phyloP scores from a whole-genome alignment of 2,329 filamentous ascomycete species.

The Verticillium isaacii region DNA sequence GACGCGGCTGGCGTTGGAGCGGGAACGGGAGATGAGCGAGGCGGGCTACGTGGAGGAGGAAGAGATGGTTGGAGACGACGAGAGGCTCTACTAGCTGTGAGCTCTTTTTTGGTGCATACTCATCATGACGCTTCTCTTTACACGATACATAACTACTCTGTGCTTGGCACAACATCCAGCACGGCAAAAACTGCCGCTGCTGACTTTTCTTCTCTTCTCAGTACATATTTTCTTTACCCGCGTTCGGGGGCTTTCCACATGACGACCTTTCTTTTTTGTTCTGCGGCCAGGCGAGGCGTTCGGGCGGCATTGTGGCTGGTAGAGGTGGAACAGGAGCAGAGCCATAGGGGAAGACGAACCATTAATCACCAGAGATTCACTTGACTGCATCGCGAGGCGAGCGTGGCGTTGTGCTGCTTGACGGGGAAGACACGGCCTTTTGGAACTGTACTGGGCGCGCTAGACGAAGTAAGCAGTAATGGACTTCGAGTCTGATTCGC shows the following conservation, averaged over 20 bases:
- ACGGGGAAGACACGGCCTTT: not conserved
- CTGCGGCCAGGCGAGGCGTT: not conserved
- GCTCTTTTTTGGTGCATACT: not conserved
- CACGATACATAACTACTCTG: not conserved
- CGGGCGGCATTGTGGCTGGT: not conserved
- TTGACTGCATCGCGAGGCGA: not conserved
- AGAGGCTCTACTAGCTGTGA: conserved; percentile 11
- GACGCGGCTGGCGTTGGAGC: conserved; percentile 33
- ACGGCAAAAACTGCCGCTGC: not conserved
- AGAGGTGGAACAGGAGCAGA: not conserved
- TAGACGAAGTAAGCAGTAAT: not conserved
- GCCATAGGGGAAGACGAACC: not conserved
- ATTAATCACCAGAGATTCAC: not conserved
- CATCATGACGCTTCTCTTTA: not conserved
- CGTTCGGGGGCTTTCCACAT: not conserved
- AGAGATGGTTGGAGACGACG: conserved; percentile 28
- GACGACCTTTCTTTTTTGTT: not conserved
- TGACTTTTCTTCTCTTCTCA: not conserved
- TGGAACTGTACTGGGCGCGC: not conserved
- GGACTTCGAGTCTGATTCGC: not conserved
- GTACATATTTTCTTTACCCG: not conserved
- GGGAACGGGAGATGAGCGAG: conserved; percentile 31
- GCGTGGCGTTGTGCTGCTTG: not conserved
- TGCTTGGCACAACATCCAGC: not conserved
- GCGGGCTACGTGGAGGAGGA: conserved; percentile 32